Conservation (phyloP, 1,139 yeast genomes). For the Yamadazyma songkhlaensis region DNA sequence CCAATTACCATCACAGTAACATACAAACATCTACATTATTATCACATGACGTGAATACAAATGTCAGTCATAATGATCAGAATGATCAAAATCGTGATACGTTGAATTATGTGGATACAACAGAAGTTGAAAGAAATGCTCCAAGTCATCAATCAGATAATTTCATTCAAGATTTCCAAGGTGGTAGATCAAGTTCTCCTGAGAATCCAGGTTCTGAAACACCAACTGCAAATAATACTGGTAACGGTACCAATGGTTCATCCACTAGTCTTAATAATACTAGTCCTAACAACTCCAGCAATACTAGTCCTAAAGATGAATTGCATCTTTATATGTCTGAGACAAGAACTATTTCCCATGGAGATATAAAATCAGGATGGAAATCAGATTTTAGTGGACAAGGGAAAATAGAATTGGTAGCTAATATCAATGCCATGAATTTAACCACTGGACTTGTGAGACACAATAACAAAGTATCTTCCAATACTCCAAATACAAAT, state of each 20-base stretch:
- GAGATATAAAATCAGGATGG: slow-evolving; percentile 90
- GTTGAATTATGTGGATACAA: slow-evolving; percentile 9
- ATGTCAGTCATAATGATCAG: neutral
- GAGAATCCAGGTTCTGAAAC: too few relatives aligned
- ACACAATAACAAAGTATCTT: slow-evolving; percentile 26
- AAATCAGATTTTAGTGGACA: slow-evolving; percentile 78
- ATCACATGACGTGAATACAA: slow-evolving; percentile 10
- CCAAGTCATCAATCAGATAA: slow-evolving; percentile 26
- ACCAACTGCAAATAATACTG: neutral
- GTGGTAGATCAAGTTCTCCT: too few relatives aligned
- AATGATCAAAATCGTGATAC: neutral
- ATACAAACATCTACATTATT: slow-evolving; percentile 30
- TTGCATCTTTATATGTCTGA: slow-evolving; percentile 63
- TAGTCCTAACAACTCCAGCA: neutral
- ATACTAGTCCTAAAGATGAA: slow-evolving; percentile 7
- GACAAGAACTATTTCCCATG: slow-evolving; percentile 66
- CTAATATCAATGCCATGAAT: slow-evolving; percentile 58
- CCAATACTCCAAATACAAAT: slow-evolving; percentile 19
- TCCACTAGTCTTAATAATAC: neutral
- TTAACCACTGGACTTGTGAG: slow-evolving; percentile 53
- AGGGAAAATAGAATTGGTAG: slow-evolving; percentile 76
- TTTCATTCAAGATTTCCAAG: slow-evolving; percentile 26
- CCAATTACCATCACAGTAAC: slow-evolving; percentile 37
- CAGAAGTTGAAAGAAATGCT: slow-evolving; percentile 18
- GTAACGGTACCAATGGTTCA: neutral